Percentiles rank a stretch among this genome's conserved stretches.
Evolutionary conservation across 73 alveolate species (phyloP).

Genomic region (Tetrahymena thermophila): DNA sequence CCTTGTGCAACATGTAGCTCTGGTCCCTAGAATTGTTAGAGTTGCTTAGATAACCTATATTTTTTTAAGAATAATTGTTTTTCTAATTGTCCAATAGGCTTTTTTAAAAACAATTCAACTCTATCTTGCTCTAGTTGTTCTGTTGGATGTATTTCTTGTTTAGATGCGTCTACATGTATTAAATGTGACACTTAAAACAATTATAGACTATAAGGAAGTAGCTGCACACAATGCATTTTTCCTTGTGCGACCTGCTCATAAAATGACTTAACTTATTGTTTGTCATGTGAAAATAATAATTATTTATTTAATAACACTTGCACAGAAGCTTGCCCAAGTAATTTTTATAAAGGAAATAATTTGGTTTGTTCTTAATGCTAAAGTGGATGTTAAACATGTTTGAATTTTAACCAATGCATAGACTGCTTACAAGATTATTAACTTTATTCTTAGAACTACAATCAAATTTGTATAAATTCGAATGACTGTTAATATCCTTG

Average conservation of each 20-base stretch:
- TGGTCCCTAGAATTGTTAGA: background rate
- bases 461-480: background rate
- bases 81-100: background rate
- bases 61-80: background rate
- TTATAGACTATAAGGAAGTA: background rate
- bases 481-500: background rate
- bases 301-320: background rate
- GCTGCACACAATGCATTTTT: background rate
- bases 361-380: background rate
- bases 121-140: background rate
- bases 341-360: background rate
- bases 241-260: background rate
- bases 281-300: background rate
- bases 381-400: background rate
- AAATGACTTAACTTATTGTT: background rate
- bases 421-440: background rate
- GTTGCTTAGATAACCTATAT: background rate
- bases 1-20: background rate
- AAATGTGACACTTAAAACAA: background rate
- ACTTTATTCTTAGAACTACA: background rate
- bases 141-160: background rate
- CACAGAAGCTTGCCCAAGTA: background rate
- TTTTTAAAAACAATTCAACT: background rate
- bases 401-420: background rate
- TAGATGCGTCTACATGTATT: background rate